Percentiles rank a stretch among this genome's conserved stretches.
These are phyloP conservation scores for Durio zibethinus DNA, from an alignment of 345 rosid species.

Conservation along the genomic window DNA sequence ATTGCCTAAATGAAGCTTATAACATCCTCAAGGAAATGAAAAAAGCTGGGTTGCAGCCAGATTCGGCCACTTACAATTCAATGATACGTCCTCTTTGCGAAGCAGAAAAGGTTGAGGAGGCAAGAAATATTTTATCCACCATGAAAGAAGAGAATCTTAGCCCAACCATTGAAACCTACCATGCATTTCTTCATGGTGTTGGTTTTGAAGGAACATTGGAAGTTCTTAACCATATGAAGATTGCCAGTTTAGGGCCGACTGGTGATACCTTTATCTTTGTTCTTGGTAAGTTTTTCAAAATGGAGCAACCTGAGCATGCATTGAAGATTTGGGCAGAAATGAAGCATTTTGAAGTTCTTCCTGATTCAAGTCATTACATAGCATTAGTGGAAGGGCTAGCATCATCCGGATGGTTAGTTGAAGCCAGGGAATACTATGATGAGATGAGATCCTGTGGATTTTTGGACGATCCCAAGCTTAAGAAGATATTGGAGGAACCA, in stretches of 20 bases:
- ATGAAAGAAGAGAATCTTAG: slow-evolving; percentile 55
- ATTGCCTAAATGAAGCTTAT: slow-evolving; percentile 64
- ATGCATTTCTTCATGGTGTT: slow-evolving; percentile 55
- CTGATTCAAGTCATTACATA: slow-evolving; percentile 43
- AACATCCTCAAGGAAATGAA: slow-evolving; percentile 64
- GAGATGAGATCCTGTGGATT: slow-evolving; percentile 73
- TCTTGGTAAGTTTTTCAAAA: slow-evolving; percentile 51
- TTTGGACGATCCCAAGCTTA: slow-evolving; percentile 68
- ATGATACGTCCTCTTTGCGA: slow-evolving; percentile 70
- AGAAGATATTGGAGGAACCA: slow-evolving; percentile 47
- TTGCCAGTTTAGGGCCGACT: slow-evolving; percentile 53
- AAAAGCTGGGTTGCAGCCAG: slow-evolving; percentile 49
- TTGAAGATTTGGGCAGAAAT: slow-evolving; percentile 73
- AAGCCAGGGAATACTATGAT: slow-evolving; percentile 55
- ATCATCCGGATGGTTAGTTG: slow-evolving; percentile 45
- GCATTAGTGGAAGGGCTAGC: slow-evolving; percentile 56
- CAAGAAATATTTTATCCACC: slow-evolving; percentile 49
- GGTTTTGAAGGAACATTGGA: slow-evolving; percentile 49
- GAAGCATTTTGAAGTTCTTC: slow-evolving; percentile 48
- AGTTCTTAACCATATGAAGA: slow-evolving; percentile 56
- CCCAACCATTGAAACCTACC: slow-evolving; percentile 67
- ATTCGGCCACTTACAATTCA: slow-evolving; percentile 65
- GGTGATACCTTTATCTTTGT: slow-evolving; percentile 57
- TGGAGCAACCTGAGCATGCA: slow-evolving; percentile 59
- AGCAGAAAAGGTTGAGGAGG: slow-evolving; percentile 49